Conservation (phyloP, 208 protist species). For the Lotmaria passim region DNA sequence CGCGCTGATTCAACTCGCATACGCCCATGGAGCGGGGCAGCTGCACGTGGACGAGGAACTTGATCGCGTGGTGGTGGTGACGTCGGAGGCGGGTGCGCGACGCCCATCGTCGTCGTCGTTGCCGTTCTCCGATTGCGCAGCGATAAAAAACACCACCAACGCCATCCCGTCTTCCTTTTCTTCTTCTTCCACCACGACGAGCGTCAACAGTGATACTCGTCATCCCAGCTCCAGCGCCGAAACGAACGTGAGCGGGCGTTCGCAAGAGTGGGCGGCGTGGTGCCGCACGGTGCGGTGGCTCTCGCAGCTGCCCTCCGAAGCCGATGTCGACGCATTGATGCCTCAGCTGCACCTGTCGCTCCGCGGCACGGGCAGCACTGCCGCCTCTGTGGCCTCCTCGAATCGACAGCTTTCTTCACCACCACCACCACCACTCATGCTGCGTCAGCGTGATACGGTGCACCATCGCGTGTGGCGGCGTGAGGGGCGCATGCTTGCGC, state of each 20-base stretch:
- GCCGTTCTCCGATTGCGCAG: too few relatives aligned
- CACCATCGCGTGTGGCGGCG: slow-evolving; percentile 90
- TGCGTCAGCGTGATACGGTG: slow-evolving; percentile 84
- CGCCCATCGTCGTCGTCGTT: too few relatives aligned
- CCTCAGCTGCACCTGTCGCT: slow-evolving; percentile 11
- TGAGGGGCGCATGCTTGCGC: slow-evolving; percentile 91
- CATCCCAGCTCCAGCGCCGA: background rate
- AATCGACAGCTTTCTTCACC: too few relatives aligned
- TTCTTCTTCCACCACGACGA: background rate
- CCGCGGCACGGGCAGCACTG: too few relatives aligned
- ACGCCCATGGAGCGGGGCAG: background rate
- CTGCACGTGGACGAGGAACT: background rate
- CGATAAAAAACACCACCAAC: too few relatives aligned
- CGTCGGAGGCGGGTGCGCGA: background rate
- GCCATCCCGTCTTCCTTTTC: background rate
- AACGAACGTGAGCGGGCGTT: background rate
- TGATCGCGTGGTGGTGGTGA: background rate
- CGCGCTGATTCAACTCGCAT: slow-evolving; percentile 37
- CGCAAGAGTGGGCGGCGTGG: slow-evolving; percentile 21
- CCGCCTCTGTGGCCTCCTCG: background rate
- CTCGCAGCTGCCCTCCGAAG: slow-evolving; percentile 2
- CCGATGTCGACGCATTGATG: slow-evolving; percentile 23
- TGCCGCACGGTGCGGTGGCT: slow-evolving; percentile 31
- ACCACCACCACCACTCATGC: slow-evolving; percentile 40
- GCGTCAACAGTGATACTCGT: background rate